Percentiles rank a stretch among this genome's conserved stretches.
Conservation (phyloP, 129 eudicot genomes). For the Tanacetum coccineum region DNA sequence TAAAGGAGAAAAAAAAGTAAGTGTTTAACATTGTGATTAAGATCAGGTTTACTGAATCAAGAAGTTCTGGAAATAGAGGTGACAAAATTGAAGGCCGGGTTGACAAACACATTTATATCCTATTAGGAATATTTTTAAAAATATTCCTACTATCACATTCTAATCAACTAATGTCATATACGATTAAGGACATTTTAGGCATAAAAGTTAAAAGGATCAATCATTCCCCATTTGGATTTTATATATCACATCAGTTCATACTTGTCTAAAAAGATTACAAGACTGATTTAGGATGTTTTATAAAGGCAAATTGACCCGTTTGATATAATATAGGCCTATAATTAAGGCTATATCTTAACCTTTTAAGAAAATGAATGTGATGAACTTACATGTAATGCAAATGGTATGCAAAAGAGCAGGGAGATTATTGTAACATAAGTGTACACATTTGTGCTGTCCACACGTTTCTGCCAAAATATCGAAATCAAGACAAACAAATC, state of each 20-base stretch:
- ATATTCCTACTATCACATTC: not conserved
- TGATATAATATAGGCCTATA: too few species aligned
- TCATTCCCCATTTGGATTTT: too few species aligned
- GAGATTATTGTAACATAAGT: slow-evolving; percentile 89
- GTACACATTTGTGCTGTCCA: slow-evolving; percentile 88
- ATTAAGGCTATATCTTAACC: not conserved
- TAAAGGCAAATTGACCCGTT: not conserved
- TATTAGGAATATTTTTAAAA: too few species aligned
- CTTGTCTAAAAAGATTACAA: too few species aligned
- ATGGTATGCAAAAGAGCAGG: slow-evolving; percentile 71
- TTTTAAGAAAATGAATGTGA: not conserved
- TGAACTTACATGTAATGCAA: slow-evolving; percentile 68
- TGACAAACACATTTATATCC: too few species aligned
- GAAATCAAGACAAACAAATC: slow-evolving; percentile 30
- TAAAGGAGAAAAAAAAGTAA: not conserved
- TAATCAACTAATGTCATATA: not conserved
- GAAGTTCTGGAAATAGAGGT: not conserved
- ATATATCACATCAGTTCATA: too few species aligned
- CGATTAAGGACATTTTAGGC: too few species aligned
- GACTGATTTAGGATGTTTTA: not conserved
- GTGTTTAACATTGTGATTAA: not conserved
- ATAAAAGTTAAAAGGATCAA: too few species aligned
- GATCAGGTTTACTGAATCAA: not conserved
- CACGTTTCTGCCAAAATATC: slow-evolving; percentile 49
- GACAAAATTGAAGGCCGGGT: too few species aligned